Conservation (phyloP, 495 filamentous ascomycete genomes). For the Pseudomonodictys pantanalensis region DNA sequence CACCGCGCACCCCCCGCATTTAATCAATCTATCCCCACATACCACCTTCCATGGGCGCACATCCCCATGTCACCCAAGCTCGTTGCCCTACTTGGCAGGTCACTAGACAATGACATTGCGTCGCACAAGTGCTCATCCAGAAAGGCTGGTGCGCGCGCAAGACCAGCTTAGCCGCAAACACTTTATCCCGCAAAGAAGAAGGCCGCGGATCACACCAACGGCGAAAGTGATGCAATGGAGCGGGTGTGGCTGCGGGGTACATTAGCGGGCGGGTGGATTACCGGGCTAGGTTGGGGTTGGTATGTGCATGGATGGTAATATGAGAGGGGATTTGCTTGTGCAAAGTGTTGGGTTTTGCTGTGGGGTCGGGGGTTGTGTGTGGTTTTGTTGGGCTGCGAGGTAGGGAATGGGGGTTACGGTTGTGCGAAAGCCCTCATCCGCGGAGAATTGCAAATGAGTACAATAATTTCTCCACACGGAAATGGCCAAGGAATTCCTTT, state of each 20-base stretch:
- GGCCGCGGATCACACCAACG: background rate
- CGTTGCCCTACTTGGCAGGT: background rate
- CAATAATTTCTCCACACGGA: too few relatives aligned
- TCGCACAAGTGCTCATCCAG: background rate
- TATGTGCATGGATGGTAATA: background rate
- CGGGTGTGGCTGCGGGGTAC: conserved; percentile 36
- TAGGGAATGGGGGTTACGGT: too few relatives aligned
- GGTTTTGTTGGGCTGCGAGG: too few relatives aligned
- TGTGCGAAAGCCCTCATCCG: too few relatives aligned
- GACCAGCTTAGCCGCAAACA: conserved; percentile 8
- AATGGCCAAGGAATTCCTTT: too few relatives aligned
- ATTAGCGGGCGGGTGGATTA: conserved; percentile 10
- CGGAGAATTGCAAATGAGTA: too few relatives aligned
- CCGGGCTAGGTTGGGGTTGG: background rate
- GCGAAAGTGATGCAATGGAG: conserved; percentile 1
- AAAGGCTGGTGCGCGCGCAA: background rate
- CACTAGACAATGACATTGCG: background rate
- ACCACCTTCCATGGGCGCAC: background rate
- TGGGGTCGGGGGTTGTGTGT: too few relatives aligned
- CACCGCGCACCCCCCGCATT: background rate
- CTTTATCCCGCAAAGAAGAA: background rate
- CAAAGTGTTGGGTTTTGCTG: background rate
- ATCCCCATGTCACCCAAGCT: too few relatives aligned
- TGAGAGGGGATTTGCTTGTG: background rate
- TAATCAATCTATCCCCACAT: background rate